Percentiles rank a stretch among this genome's conserved stretches.
Evolutionary conservation across 495 filamentous ascomycete species (phyloP).

Genomic region (Pseudevernia furfuracea): DNA sequence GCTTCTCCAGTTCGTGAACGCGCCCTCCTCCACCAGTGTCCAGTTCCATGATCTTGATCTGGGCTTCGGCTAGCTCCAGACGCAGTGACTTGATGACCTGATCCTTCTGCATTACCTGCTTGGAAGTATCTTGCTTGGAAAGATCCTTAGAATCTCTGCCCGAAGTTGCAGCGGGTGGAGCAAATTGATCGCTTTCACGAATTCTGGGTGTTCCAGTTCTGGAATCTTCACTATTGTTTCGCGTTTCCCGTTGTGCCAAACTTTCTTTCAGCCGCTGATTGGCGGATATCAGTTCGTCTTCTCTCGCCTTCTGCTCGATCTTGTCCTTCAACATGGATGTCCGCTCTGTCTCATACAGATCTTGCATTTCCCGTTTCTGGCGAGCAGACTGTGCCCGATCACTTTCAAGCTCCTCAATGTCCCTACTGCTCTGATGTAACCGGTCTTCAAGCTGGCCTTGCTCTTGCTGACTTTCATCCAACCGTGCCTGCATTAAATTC

Average conservation of each 20-base stretch:
- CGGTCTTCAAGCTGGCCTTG: slow-evolving; percentile 79
- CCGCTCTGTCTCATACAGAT: slow-evolving; percentile 81
- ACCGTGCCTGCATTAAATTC: slow-evolving; percentile 72
- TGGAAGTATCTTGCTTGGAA: slow-evolving; percentile 81
- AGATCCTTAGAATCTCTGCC: slow-evolving; percentile 77
- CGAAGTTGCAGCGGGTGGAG: slow-evolving; percentile 74
- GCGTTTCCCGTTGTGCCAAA: slow-evolving; percentile 60
- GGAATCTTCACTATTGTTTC: slow-evolving; percentile 54
- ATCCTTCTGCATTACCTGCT: slow-evolving; percentile 86
- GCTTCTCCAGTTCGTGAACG: slow-evolving; percentile 77
- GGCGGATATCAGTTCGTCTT: slow-evolving; percentile 81
- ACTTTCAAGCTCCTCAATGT: slow-evolving; percentile 67
- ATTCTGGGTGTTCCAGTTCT: slow-evolving; percentile 41
- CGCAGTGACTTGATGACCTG: slow-evolving; percentile 88
- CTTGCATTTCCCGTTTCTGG: slow-evolving; percentile 80
- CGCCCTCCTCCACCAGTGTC: slow-evolving; percentile 84
- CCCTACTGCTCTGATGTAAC: slow-evolving; percentile 72
- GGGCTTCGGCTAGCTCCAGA: slow-evolving; percentile 84
- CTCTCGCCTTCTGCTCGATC: slow-evolving; percentile 71
- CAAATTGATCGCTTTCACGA: slow-evolving; percentile 65
- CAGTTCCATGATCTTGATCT: slow-evolving; percentile 91
- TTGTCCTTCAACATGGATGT: slow-evolving; percentile 83
- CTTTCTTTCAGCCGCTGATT: slow-evolving; percentile 87
- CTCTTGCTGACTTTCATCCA: slow-evolving; percentile 78
- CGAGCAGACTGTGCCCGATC: slow-evolving; percentile 72